Conservation (phyloP, 176 grass and related monocot genomes). For the Triticum monococcum region DNA sequence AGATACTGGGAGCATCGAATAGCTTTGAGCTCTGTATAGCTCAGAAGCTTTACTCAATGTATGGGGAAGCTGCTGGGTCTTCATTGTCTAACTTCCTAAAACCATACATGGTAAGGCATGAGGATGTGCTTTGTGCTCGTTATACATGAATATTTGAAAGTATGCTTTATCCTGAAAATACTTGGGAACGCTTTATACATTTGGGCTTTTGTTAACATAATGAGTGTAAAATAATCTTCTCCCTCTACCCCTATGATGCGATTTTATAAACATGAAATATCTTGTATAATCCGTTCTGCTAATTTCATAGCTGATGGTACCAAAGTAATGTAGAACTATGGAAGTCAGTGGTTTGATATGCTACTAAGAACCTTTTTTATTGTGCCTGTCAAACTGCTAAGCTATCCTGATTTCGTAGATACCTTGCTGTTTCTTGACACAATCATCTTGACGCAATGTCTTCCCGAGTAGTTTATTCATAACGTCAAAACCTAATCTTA, state of each 20-base stretch:
- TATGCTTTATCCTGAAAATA: conserved; percentile 6
- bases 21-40: conserved; percentile 73
- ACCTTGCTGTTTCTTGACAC: neutral
- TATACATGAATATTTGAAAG: conserved; percentile 1
- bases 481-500: neutral
- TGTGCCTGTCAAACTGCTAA: neutral
- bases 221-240: neutral
- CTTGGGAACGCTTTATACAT: neutral
- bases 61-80: conserved; percentile 36
- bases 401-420: neutral
- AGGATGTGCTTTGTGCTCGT: neutral
- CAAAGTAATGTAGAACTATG: conserved; percentile 2
- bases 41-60: conserved; percentile 56
- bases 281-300: neutral
- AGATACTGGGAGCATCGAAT: conserved; percentile 59
- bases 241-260: neutral
- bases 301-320: conserved; percentile 10
- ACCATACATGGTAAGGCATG: conserved; percentile 71
- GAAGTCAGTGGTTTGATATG: neutral
- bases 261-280: conserved; percentile 3
- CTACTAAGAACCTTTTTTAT: neutral
- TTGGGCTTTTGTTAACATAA: neutral
- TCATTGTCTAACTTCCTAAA: conserved; percentile 48
- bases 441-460: neutral
- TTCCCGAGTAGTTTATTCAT: neutral